Conservation (phyloP, 2,329 filamentous ascomycete genomes). For the Phialocephala sp. region DNA sequence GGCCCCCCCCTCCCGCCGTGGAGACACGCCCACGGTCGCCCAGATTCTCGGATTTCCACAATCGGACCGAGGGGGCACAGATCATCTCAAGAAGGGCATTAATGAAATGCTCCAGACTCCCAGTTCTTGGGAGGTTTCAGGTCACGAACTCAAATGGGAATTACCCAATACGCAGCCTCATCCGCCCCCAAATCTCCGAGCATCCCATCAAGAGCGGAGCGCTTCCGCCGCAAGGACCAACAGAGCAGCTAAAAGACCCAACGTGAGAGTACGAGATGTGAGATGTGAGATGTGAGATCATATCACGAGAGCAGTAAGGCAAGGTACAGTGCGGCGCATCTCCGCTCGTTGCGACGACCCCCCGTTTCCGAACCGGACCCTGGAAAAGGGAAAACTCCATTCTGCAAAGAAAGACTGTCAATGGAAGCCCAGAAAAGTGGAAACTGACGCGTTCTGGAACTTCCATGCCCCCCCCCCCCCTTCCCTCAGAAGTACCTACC, state of each 20-base stretch:
- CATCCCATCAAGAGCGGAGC: not conserved
- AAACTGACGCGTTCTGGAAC: not conserved
- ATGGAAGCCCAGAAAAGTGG: slow-evolving; percentile 8
- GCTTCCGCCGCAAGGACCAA: not conserved
- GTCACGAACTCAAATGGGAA: not conserved
- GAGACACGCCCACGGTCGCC: not conserved
- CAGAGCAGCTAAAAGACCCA: not conserved
- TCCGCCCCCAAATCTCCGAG: slow-evolving; percentile 7
- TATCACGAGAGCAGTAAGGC: not conserved
- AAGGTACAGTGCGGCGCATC: not conserved
- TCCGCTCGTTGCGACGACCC: not conserved
- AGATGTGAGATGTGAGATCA: not conserved
- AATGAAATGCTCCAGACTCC: too few species aligned
- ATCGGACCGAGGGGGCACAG: not conserved
- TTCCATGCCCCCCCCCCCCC: not conserved
- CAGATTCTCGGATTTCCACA: slow-evolving; percentile 5
- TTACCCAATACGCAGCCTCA: not conserved
- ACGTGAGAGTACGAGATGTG: too few species aligned
- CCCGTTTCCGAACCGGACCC: not conserved
- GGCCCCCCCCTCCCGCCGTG: not conserved
- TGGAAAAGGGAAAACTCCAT: too few species aligned
- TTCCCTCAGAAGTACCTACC: too few species aligned
- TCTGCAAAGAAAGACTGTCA: not conserved
- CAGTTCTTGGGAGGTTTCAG: not conserved
- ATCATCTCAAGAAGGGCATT: not conserved